Evolutionary conservation across 2,329 filamentous ascomycete species (phyloP).

Genomic region (Metarhizium album): DNA sequence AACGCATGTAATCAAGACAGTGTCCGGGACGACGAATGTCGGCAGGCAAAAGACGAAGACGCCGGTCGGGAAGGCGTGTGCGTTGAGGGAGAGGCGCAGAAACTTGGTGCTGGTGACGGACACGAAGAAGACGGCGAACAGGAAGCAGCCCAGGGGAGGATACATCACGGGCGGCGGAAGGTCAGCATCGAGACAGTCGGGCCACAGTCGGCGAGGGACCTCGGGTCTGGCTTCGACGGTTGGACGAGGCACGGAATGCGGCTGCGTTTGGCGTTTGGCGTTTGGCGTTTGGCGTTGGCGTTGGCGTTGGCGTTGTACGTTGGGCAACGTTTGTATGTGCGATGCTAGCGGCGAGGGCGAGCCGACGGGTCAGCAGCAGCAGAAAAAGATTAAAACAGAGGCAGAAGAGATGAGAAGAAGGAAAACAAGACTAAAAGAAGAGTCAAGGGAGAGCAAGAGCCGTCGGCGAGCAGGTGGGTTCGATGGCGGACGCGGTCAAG

Average conservation of each 20-base stretch:
- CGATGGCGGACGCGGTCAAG: too few relatives aligned
- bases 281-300: too few relatives aligned
- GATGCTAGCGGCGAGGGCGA: not conserved
- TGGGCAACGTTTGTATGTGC: too few relatives aligned
- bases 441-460: not conserved
- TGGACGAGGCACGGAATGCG: not conserved
- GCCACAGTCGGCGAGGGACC: not conserved
- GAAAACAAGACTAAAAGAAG: not conserved
- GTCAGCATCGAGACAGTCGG: slow-evolving; percentile 3
- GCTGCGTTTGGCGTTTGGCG: not conserved
- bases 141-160: slow-evolving; percentile 15
- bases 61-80: slow-evolving; percentile 14
- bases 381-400: not conserved
- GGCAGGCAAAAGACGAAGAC: slow-evolving; percentile 22
- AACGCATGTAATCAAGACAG: slow-evolving; percentile 14
- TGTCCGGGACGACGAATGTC: slow-evolving; percentile 19
- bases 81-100: slow-evolving; percentile 17
- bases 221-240: not conserved
- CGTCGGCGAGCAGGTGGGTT: not conserved
- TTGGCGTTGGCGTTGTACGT: too few relatives aligned
- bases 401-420: not conserved
- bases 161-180: slow-evolving; percentile 5
- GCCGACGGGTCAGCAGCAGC: not conserved
- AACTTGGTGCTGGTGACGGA: slow-evolving; percentile 18
- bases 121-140: slow-evolving; percentile 19